Percentiles rank a stretch among this genome's conserved stretches.
These are phyloP conservation scores for Crithidia bombi DNA, from an alignment of 208 protist genomes.

Conservation along the genomic window DNA sequence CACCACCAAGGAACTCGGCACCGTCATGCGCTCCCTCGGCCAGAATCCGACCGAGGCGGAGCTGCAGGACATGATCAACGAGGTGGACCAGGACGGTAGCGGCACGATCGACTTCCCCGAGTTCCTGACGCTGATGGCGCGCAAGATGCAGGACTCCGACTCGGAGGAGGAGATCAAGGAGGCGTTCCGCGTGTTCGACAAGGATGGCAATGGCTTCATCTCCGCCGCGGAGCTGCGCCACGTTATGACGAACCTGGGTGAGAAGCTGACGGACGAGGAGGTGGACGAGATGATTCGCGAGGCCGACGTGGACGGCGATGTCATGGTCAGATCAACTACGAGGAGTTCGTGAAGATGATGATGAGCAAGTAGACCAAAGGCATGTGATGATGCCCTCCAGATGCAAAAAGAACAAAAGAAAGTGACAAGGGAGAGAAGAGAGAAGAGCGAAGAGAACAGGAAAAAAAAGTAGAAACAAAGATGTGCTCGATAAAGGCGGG, in stretches of 20 bases:
- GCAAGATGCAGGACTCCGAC: constrained; percentile 92
- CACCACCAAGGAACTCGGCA: constrained; percentile 99
- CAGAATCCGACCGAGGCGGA: constrained; percentile 96
- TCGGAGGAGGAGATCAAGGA: constrained; percentile 96
- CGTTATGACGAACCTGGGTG: constrained; percentile 95
- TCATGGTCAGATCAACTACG: constrained; percentile 83
- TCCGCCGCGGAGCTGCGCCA: constrained; percentile 94
- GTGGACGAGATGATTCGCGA: constrained; percentile 92
- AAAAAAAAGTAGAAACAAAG: neutral
- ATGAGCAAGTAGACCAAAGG: constrained; percentile 60
- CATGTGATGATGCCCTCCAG: no score
- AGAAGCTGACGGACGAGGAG: constrained; percentile 94
- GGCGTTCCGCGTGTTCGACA: constrained; percentile 97
- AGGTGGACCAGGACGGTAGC: constrained; percentile 95
- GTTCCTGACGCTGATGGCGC: constrained; percentile 85
- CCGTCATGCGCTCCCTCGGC: constrained; percentile 99
- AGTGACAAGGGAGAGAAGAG: neutral
- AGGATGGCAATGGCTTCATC: constrained; percentile 95
- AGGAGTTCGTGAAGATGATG: constrained; percentile 91
- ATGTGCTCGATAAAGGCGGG: no score
- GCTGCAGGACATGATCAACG: constrained; percentile 98
- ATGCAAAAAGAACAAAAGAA: constrained; percentile 35
- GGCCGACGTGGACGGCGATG: constrained; percentile 87
- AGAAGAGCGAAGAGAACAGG: constrained; percentile 5
- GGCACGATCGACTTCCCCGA: constrained; percentile 98